Evolutionary conservation across 345 rosid species (phyloP).

Genomic region (Erodium maritimum): DNA sequence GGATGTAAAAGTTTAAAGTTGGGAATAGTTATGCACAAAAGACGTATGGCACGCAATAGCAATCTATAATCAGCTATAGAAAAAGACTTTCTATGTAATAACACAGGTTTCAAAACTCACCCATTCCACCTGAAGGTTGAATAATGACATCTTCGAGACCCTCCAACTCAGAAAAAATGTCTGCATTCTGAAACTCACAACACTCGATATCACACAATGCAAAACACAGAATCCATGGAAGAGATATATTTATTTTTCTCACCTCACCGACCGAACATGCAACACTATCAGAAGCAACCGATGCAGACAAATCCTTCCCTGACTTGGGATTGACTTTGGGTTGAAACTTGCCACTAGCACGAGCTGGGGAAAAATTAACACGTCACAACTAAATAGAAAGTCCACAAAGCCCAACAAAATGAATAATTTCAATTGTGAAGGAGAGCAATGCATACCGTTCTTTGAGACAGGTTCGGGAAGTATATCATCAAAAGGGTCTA

Average conservation of each 20-base stretch:
- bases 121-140: not conserved
- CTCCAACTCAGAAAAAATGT: not conserved
- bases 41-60: no score
- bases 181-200: not conserved
- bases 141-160: not conserved
- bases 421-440: not conserved
- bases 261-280: not conserved
- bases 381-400: not conserved
- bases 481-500: slow-evolving; percentile 22
- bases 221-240: not conserved
- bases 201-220: not conserved
- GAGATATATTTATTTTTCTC: not conserved
- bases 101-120: not conserved
- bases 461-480: slow-evolving; percentile 13
- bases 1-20: no score
- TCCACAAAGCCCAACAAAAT: not conserved
- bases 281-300: slow-evolving; percentile 6
- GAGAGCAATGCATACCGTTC: slow-evolving; percentile 19
- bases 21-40: no score
- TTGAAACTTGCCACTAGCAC: slow-evolving; percentile 30
- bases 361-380: slow-evolving; percentile 16
- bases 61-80: no score
- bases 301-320: slow-evolving; percentile 5
- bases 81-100: no score
- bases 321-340: slow-evolving; percentile 24